Evolutionary conservation across 2,329 filamentous ascomycete species (phyloP).

Genomic region (Chaetomiaceae sp.): DNA sequence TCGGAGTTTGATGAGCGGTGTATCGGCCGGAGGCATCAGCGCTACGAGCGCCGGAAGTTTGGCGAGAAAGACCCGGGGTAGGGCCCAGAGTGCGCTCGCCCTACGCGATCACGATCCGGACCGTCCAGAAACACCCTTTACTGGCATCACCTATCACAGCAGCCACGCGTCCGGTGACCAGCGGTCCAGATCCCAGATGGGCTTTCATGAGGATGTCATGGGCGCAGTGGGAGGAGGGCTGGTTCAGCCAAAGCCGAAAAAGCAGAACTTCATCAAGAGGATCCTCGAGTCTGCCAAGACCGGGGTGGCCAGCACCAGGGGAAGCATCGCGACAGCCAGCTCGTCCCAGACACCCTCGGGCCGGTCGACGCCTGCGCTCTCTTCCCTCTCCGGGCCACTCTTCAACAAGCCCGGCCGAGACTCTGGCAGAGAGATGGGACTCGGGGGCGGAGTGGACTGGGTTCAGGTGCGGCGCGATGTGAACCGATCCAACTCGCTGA

Average conservation of each 20-base stretch:
- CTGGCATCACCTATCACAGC: conserved; percentile 83
- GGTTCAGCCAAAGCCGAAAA: conserved; percentile 68
- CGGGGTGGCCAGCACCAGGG: conserved; percentile 81
- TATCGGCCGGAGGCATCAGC: conserved; percentile 85
- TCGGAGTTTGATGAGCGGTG: conserved; percentile 88
- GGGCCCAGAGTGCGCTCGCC: conserved; percentile 62
- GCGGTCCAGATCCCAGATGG: conserved; percentile 61
- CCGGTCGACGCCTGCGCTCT: conserved; percentile 43
- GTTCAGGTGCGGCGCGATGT: conserved; percentile 96
- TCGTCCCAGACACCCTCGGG: conserved; percentile 39
- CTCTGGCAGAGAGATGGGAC: conserved; percentile 65
- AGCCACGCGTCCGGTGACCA: conserved; percentile 66
- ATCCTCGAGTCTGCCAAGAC: conserved; percentile 93
- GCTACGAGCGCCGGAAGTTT: conserved; percentile 93
- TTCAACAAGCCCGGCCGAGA: conserved; percentile 38
- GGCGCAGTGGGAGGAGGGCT: conserved; percentile 67
- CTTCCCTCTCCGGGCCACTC: conserved; percentile 25
- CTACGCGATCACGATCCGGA: conserved; percentile 52
- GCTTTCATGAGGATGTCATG: conserved; percentile 58
- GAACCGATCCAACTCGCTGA: conserved; percentile 90
- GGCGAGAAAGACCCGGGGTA: conserved; percentile 63
- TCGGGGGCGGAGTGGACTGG: conserved; percentile 70
- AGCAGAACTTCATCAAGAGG: conserved; percentile 90
- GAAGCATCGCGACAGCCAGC: conserved; percentile 64
- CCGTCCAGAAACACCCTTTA: conserved; percentile 61